Evolutionary conservation across 1,284 basidiomycete genomes (phyloP).

Genomic region (Binderoboletus segoi): DNA sequence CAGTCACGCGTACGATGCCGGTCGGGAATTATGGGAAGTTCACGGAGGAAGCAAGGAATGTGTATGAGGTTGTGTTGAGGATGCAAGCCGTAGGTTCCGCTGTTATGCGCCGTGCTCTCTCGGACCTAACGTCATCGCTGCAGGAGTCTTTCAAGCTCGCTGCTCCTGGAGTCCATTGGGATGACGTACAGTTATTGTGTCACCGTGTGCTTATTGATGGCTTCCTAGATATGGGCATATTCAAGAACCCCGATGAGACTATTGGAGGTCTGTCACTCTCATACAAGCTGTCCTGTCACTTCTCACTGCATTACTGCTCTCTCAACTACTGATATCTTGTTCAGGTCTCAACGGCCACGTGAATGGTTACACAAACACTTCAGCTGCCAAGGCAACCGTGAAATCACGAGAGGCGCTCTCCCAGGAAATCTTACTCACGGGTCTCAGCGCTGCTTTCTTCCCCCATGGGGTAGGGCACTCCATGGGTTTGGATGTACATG

Average conservation of each 20-base stretch:
- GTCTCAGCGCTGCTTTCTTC: conserved; percentile 83
- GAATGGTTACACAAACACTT: not conserved
- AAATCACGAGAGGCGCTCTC: conserved; percentile 22
- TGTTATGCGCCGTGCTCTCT: not conserved
- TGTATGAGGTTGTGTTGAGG: conserved; percentile 82
- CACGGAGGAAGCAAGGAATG: conserved; percentile 72
- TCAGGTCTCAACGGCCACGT: conserved; percentile 10
- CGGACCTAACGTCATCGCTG: not conserved
- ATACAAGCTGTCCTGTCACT: not conserved
- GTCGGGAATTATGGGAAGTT: conserved; percentile 90
- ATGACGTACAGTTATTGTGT: conserved; percentile 78
- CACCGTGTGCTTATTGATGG: conserved; percentile 78
- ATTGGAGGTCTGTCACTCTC: conserved; percentile 14
- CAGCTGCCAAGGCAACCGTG: conserved; percentile 3
- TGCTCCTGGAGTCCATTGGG: conserved; percentile 82
- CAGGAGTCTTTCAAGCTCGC: conserved; percentile 71
- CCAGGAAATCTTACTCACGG: conserved; percentile 64
- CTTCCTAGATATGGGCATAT: conserved; percentile 84
- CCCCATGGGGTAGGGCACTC: conserved; percentile 91
- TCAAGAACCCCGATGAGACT: conserved; percentile 51
- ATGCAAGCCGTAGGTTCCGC: conserved; percentile 71
- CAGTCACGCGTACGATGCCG: conserved; percentile 80
- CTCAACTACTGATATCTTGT: not conserved
- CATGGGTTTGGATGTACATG: conserved; percentile 88
- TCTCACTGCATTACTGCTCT: not conserved